Evolutionary conservation across 2,329 filamentous ascomycete species (phyloP).

Genomic region (Byssothecium circinans): DNA sequence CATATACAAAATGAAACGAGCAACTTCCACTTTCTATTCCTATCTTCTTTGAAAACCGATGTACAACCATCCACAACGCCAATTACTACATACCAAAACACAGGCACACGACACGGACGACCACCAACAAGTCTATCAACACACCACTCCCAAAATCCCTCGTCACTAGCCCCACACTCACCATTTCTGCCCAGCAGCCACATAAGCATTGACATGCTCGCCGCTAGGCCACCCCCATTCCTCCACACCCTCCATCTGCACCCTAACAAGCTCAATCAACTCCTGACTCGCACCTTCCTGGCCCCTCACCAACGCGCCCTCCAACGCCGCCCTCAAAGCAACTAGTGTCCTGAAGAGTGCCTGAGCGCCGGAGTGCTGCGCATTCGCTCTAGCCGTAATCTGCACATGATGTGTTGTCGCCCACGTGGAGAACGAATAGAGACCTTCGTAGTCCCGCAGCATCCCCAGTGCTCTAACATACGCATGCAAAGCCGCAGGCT

Average conservation of each 20-base stretch:
- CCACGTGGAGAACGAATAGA: conserved; percentile 62
- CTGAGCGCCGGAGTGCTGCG: conserved; percentile 25
- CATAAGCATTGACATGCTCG: conserved; percentile 37
- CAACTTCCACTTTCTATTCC: no score
- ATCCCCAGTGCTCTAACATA: conserved; percentile 67
- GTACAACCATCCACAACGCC: no score
- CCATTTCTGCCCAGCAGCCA: background rate
- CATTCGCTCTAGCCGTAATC: conserved; percentile 30
- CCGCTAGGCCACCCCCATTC: conserved; percentile 50
- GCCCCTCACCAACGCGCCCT: conserved; percentile 29
- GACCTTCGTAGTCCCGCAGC: conserved; percentile 60
- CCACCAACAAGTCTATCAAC: no score
- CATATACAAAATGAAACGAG: no score
- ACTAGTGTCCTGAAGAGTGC: conserved; percentile 41
- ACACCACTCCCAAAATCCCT: no score
- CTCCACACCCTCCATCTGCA: conserved; percentile 39
- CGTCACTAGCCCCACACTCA: no score
- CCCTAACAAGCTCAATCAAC: conserved; percentile 33
- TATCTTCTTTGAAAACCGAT: no score
- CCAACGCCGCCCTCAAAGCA: conserved; percentile 47
- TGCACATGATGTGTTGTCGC: conserved; percentile 44
- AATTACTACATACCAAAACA: no score
- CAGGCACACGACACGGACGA: no score
- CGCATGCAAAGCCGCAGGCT: conserved; percentile 54
- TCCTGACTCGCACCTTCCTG: conserved; percentile 29